Percentiles rank a stretch among this genome's conserved stretches.
These are phyloP conservation scores for Fusarium nygamai DNA, from an alignment of 2,329 filamentous ascomycete species.

Conservation along the genomic window DNA sequence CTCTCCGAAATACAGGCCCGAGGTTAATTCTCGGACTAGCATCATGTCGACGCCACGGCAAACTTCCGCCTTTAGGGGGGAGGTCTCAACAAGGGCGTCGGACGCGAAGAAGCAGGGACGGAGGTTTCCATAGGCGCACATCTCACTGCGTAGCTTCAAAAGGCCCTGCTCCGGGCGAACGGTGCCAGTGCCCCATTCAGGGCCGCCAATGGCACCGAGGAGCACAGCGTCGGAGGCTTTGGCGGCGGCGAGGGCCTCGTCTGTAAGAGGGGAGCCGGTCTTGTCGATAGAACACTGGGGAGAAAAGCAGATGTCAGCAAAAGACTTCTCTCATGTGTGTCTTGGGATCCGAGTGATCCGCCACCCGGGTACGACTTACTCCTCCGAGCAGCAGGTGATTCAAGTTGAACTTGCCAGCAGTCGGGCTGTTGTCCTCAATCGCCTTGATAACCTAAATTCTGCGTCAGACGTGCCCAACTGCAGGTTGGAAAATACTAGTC, in stretches of 20 bases:
- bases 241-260: conserved; percentile 83
- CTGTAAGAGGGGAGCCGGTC: conserved; percentile 82
- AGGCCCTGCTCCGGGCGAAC: conserved; percentile 95
- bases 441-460: conserved; percentile 76
- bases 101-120: conserved; percentile 96
- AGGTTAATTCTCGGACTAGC: conserved; percentile 91
- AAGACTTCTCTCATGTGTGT: neutral
- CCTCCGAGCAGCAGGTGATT: conserved; percentile 91
- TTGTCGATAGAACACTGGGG: conserved; percentile 86
- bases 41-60: conserved; percentile 91
- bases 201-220: conserved; percentile 94
- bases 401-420: conserved; percentile 83
- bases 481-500: neutral
- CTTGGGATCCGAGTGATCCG: neutral
- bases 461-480: neutral
- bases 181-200: conserved; percentile 91
- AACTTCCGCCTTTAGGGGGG: conserved; percentile 86
- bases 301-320: neutral
- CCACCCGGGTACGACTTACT: conserved; percentile 63
- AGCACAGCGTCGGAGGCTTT: conserved; percentile 90
- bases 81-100: conserved; percentile 82
- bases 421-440: conserved; percentile 76
- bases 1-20: conserved; percentile 96
- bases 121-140: conserved; percentile 94
- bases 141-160: conserved; percentile 90